Evolutionary conservation across 331 rosid species (phyloP).

Genomic region (Malus hybrid): DNA sequence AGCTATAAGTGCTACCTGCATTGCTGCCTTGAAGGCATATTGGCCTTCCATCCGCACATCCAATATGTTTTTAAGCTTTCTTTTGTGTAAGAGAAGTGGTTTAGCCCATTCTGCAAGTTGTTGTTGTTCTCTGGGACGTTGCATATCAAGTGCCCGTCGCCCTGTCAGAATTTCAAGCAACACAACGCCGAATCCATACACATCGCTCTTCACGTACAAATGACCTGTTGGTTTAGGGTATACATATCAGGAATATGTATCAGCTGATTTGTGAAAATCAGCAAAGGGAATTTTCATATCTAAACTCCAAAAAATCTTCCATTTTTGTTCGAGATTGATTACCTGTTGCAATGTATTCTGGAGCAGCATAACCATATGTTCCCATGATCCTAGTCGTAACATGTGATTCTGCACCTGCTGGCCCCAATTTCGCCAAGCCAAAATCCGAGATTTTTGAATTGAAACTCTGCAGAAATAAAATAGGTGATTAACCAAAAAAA

Average conservation of each 20-base stretch:
- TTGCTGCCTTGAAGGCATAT: slow-evolving; percentile 52
- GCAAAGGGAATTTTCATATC: not conserved
- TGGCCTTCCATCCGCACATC: slow-evolving; percentile 61
- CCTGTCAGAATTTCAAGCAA: slow-evolving; percentile 82
- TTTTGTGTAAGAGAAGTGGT: slow-evolving; percentile 40
- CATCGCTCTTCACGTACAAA: slow-evolving; percentile 85
- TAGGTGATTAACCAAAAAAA: not conserved
- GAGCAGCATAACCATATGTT: slow-evolving; percentile 84
- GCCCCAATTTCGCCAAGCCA: slow-evolving; percentile 85
- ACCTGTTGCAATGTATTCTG: slow-evolving; percentile 87
- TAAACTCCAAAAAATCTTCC: not conserved
- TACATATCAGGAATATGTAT: not conserved
- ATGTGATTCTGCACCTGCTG: slow-evolving; percentile 60
- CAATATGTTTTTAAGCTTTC: slow-evolving; percentile 43
- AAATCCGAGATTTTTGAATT: slow-evolving; percentile 83
- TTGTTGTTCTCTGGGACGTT: slow-evolving; percentile 38
- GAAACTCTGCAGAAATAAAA: slow-evolving; percentile 36
- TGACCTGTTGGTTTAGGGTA: slow-evolving; percentile 48
- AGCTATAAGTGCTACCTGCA: slow-evolving; percentile 40
- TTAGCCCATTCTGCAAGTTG: slow-evolving; percentile 66
- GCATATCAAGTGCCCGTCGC: slow-evolving; percentile 43
- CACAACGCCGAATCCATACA: slow-evolving; percentile 88
- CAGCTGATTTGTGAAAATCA: not conserved
- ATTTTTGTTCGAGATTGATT: slow-evolving; percentile 2
- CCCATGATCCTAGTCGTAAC: slow-evolving; percentile 85